phyloP scores from a whole-genome alignment of 169 alveolate genomes.

The Cryptosporidium baileyi region DNA sequence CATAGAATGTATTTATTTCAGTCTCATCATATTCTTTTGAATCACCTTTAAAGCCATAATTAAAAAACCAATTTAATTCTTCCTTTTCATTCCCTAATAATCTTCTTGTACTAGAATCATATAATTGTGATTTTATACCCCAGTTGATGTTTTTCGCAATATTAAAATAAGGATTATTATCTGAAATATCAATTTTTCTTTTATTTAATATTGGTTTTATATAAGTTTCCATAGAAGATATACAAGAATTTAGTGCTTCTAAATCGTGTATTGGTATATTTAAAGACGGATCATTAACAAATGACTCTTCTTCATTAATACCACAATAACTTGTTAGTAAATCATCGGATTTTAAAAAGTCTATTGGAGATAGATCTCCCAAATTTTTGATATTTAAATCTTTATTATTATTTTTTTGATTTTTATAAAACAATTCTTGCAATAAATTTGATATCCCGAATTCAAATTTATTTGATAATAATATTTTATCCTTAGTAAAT shows the following conservation, averaged over 20 bases:
- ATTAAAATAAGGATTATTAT: background rate
- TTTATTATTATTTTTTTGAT: background rate
- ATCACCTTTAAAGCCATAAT: background rate
- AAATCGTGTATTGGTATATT: constrained; percentile 68
- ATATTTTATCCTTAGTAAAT: constrained; percentile 2
- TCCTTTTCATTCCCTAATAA: background rate
- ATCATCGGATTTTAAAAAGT: background rate
- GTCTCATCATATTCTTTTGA: background rate
- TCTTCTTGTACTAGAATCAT: constrained; percentile 4
- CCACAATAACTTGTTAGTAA: background rate
- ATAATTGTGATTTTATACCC: constrained; percentile 35
- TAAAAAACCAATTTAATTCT: constrained; percentile 10
- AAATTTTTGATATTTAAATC: background rate
- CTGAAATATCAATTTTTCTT: background rate
- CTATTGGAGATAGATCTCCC: constrained; percentile 5
- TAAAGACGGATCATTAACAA: constrained; percentile 35
- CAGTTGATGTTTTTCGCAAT: constrained; percentile 51
- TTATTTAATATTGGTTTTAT: constrained; percentile 23
- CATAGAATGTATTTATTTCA: background rate
- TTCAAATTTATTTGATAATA: constrained; percentile 34
- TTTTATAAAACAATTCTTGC: constrained; percentile 41
- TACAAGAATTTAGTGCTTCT: constrained; percentile 68
- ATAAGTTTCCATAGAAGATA: constrained; percentile 62
- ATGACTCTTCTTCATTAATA: constrained; percentile 44
- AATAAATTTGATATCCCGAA: constrained; percentile 30